phyloP scores from a whole-genome alignment of 768 basidiomycete genomes.

The Leccinellum luteum region DNA sequence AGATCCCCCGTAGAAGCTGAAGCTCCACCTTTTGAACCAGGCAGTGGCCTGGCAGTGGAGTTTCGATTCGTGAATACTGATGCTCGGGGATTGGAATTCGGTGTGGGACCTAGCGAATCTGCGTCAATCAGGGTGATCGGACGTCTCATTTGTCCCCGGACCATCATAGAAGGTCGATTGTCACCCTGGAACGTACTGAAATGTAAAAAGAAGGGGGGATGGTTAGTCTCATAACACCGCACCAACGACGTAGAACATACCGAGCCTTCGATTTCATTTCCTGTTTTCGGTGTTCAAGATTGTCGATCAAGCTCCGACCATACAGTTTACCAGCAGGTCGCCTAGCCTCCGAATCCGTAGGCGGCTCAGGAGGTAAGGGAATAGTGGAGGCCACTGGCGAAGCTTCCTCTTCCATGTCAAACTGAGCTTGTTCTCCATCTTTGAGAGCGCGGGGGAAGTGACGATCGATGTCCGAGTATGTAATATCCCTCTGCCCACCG shows the following conservation, averaged over 20 bases:
- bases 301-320: constrained; percentile 88
- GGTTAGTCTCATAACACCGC: constrained; percentile 2
- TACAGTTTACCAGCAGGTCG: constrained; percentile 82
- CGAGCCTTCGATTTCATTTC: constrained; percentile 81
- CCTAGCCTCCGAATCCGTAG: constrained; percentile 32
- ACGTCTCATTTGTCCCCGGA: constrained; percentile 52
- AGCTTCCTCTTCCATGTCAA: constrained; percentile 42
- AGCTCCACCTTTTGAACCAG: constrained; percentile 53
- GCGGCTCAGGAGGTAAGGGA: constrained; percentile 28
- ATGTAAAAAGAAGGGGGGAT: not conserved
- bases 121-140: constrained; percentile 76
- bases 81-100: constrained; percentile 43
- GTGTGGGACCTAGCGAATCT: constrained; percentile 50
- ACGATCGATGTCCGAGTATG: constrained; percentile 58
- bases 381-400: constrained; percentile 32
- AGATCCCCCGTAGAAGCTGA: constrained; percentile 34
- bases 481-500: constrained; percentile 61
- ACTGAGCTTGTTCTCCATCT: constrained; percentile 76
- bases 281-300: constrained; percentile 79
- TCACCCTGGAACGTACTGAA: constrained; percentile 85
- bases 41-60: constrained; percentile 63
- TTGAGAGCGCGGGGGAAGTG: constrained; percentile 67
- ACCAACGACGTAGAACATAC: constrained; percentile 41
- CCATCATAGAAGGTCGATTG: constrained; percentile 91
- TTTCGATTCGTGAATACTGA: constrained; percentile 44